A percentile compares a stretch with the other conserved stretches of the same genome.
Conservation (phyloP, 2,329 filamentous ascomycete genomes). For the Cylindrodendrum hubeiense region DNA sequence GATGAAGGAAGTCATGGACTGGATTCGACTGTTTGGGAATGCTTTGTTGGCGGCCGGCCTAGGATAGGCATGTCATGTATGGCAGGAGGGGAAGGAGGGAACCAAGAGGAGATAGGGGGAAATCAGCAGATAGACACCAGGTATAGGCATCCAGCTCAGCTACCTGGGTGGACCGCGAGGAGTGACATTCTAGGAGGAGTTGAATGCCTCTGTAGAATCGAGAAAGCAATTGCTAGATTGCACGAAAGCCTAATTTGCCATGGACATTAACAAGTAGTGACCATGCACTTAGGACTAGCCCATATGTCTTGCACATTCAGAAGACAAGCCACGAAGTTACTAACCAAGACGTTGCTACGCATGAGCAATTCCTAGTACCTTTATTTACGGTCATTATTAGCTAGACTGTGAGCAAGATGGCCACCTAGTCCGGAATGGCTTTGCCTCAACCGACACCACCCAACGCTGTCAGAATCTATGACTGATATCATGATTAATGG, state of each 20-base stretch:
- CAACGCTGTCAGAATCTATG: too few relatives aligned
- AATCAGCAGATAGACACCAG: slow-evolving; percentile 6
- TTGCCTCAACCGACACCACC: too few relatives aligned
- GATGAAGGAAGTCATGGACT: slow-evolving; percentile 14
- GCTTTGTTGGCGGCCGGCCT: slow-evolving; percentile 5
- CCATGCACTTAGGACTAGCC: too few relatives aligned
- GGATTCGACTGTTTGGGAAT: slow-evolving; percentile 6
- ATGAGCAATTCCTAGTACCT: too few relatives aligned
- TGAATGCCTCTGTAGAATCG: slow-evolving; percentile 4
- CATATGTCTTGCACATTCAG: too few relatives aligned
- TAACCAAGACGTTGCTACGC: too few relatives aligned
- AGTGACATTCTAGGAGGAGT: not conserved
- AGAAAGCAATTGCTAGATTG: slow-evolving; percentile 3
- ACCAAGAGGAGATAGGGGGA: slow-evolving; percentile 7
- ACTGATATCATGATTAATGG: too few relatives aligned
- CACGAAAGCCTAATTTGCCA: not conserved
- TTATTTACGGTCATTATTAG: too few relatives aligned
- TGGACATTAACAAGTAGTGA: not conserved
- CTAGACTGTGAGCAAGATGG: too few relatives aligned
- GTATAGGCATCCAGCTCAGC: slow-evolving; percentile 1
- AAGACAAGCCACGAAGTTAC: too few relatives aligned
- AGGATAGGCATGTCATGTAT: slow-evolving; percentile 21
- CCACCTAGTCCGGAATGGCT: too few relatives aligned
- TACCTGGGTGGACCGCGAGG: slow-evolving; percentile 14
- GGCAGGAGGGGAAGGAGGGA: slow-evolving; percentile 19